These are phyloP conservation scores for Exserohilum rostratum DNA, from an alignment of 2,329 filamentous ascomycete genomes.

Conservation along the genomic window DNA sequence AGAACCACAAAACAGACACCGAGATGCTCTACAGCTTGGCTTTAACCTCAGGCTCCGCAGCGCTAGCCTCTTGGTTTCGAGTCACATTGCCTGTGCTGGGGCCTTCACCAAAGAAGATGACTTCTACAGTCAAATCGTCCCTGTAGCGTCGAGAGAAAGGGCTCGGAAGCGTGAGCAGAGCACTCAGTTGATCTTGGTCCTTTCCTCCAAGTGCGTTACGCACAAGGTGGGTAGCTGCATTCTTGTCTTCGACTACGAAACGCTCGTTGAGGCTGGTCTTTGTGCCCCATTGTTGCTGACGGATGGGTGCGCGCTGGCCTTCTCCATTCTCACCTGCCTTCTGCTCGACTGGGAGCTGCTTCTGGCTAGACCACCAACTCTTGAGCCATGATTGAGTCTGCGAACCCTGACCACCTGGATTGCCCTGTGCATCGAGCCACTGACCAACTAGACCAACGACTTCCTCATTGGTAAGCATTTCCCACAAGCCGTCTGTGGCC, in stretches of 20 bases:
- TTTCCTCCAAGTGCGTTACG: slow-evolving; percentile 93
- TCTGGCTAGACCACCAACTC: slow-evolving; percentile 67
- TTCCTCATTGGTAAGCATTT: slow-evolving; percentile 99
- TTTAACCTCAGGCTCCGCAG: slow-evolving; percentile 56
- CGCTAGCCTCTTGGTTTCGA: slow-evolving; percentile 86
- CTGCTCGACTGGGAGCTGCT: slow-evolving; percentile 77
- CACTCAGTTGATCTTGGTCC: slow-evolving; percentile 91
- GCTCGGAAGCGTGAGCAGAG: slow-evolving; percentile 85
- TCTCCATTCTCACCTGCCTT: slow-evolving; percentile 57
- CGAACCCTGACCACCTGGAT: slow-evolving; percentile 43
- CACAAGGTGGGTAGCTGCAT: slow-evolving; percentile 93
- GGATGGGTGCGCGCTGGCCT: slow-evolving; percentile 86
- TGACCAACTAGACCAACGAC: slow-evolving; percentile 95
- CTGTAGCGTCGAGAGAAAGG: slow-evolving; percentile 92
- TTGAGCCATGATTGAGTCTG: slow-evolving; percentile 68
- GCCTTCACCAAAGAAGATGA: slow-evolving; percentile 95
- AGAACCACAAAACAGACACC: background rate
- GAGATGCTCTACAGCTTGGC: slow-evolving; percentile 52
- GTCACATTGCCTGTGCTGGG: slow-evolving; percentile 77
- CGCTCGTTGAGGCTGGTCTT: slow-evolving; percentile 73
- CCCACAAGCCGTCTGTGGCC: slow-evolving; percentile 96
- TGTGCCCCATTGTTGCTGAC: slow-evolving; percentile 89
- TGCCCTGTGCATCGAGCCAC: slow-evolving; percentile 84
- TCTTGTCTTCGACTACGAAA: slow-evolving; percentile 95
- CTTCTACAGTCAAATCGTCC: slow-evolving; percentile 95